phyloP scores from a whole-genome alignment of 2,329 filamentous ascomycete genomes.

The Mycocentrospora acerina region DNA sequence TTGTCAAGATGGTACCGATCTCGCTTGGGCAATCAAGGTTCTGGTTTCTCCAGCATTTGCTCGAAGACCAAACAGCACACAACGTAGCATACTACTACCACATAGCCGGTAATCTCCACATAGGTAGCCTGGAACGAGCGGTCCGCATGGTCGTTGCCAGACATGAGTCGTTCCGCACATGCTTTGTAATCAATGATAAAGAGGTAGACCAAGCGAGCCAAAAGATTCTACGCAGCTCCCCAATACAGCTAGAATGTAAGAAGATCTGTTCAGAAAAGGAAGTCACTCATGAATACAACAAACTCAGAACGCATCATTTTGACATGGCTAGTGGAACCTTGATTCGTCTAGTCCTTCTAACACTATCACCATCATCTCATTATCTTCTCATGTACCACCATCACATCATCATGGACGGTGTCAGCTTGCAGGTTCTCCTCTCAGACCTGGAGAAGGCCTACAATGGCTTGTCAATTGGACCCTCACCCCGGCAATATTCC shows the following conservation, averaged over 20 bases:
- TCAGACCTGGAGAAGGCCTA: not conserved
- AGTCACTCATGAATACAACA: not conserved
- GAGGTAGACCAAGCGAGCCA: too few species aligned
- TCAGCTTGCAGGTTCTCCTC: not conserved
- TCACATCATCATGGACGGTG: not conserved
- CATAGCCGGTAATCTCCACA: too few species aligned
- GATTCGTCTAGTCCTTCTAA: not conserved
- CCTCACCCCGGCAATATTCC: not conserved
- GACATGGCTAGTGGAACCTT: not conserved
- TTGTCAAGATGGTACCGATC: too few species aligned
- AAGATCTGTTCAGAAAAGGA: not conserved
- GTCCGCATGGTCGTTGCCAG: too few species aligned
- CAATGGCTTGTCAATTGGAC: not conserved
- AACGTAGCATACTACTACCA: too few species aligned
- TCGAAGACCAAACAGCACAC: too few species aligned
- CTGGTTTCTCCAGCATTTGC: too few species aligned
- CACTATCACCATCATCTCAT: not conserved
- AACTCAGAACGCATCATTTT: not conserved
- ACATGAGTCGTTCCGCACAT: too few species aligned
- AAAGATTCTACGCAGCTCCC: too few species aligned
- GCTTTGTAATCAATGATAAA: too few species aligned
- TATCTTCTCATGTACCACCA: not conserved
- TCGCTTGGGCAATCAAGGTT: too few species aligned
- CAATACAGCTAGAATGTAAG: not conserved
- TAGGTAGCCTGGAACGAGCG: too few species aligned